phyloP scores from a whole-genome alignment of 148 eudicot genomes.

The Persicaria maculosa region DNA sequence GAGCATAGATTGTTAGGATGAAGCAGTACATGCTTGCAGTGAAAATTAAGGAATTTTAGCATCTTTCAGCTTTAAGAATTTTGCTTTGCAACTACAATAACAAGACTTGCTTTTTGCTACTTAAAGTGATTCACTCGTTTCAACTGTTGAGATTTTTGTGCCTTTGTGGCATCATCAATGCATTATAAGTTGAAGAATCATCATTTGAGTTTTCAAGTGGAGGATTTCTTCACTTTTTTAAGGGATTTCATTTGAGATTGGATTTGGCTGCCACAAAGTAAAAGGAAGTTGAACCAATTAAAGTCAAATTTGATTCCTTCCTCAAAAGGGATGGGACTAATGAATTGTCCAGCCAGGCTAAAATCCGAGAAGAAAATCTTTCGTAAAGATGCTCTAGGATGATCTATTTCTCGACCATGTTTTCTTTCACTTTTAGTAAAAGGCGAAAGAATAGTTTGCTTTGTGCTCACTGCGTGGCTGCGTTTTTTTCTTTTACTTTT shows the following conservation, averaged over 20 bases:
- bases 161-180: background rate
- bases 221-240: background rate
- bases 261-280: background rate
- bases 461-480: slow-evolving; percentile 27
- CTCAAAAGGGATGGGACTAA: no score
- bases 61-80: background rate
- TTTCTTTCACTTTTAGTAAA: no score
- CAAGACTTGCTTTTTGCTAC: background rate
- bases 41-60: background rate
- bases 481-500: no score
- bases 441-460: slow-evolving; percentile 64
- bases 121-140: background rate
- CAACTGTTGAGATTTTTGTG: background rate
- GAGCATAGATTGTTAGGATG: background rate
- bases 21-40: background rate
- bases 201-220: background rate
- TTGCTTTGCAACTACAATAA: background rate
- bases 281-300: background rate
- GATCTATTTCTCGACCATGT: no score
- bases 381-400: no score
- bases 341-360: no score
- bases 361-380: no score
- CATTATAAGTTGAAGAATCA: background rate
- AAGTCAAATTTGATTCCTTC: background rate
- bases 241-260: background rate